Percentiles rank a stretch among this genome's conserved stretches.
These are phyloP conservation scores for Macrotyloma uniflorum DNA, from an alignment of 306 rosid species.

Conservation along the genomic window DNA sequence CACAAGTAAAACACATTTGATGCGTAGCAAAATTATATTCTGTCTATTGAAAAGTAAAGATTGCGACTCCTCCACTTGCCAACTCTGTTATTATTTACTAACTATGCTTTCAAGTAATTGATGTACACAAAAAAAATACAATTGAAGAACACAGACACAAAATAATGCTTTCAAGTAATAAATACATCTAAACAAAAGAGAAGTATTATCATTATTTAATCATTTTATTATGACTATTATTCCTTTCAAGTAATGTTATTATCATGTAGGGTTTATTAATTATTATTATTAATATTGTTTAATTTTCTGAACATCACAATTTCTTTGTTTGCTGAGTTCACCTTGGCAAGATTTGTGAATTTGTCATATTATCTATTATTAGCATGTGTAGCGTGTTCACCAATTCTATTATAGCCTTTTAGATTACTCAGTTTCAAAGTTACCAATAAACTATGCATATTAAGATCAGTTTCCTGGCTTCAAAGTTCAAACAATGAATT, in stretches of 20 bases:
- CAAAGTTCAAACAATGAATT: constrained; percentile 28
- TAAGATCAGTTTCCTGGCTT: not conserved
- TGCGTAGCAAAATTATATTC: no score
- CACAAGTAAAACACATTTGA: no score
- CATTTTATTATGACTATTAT: not conserved
- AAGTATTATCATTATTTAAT: not conserved
- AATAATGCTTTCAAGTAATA: not conserved
- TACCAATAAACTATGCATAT: constrained; percentile 34
- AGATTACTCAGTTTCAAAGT: constrained; percentile 27
- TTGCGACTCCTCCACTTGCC: no score
- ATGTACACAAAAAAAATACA: not conserved
- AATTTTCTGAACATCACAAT: not conserved
- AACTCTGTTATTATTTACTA: no score
- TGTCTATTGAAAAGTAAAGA: no score
- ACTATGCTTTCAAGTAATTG: not conserved
- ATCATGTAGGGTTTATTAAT: not conserved
- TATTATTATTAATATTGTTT: not conserved
- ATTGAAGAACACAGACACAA: no score
- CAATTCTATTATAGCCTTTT: constrained; percentile 35
- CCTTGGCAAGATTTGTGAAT: not conserved
- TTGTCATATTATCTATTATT: constrained; percentile 31
- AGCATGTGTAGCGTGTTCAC: constrained; percentile 44
- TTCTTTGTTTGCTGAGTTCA: not conserved
- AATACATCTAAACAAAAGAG: not conserved
- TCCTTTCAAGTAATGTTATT: not conserved